Evolutionary conservation across 306 rosid species (phyloP).

Genomic region (Canavalia ensiformis): DNA sequence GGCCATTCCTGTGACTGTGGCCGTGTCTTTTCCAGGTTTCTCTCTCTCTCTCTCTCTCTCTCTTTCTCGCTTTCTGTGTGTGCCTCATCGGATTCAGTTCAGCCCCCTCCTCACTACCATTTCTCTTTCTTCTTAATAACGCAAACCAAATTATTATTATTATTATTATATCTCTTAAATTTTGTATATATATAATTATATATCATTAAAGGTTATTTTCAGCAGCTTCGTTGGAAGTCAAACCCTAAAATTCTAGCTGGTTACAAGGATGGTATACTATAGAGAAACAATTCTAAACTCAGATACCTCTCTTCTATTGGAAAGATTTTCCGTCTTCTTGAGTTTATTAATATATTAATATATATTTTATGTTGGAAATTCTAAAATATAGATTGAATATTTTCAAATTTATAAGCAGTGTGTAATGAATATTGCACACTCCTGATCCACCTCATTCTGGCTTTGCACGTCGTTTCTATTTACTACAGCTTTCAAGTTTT

Average conservation of each 20-base stretch:
- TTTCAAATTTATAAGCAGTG: constrained; percentile 33
- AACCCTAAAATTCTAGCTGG: constrained; percentile 53
- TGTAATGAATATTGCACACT: constrained; percentile 22
- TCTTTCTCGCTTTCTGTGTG: constrained; percentile 17
- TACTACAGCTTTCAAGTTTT: constrained; percentile 21
- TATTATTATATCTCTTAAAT: constrained; percentile 28
- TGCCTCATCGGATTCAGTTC: constrained; percentile 43
- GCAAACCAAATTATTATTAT: constrained; percentile 24
- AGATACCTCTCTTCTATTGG: constrained; percentile 9
- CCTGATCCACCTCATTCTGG: constrained; percentile 25
- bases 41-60: constrained; percentile 19
- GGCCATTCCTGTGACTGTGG: constrained; percentile 99
- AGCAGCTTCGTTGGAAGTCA: constrained; percentile 43
- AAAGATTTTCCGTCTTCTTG: constrained; percentile 39
- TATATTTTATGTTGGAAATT: neutral
- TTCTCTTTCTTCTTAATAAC: constrained; percentile 41
- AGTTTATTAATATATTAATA: neutral
- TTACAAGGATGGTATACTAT: constrained; percentile 35
- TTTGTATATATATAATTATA: neutral
- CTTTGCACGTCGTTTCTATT: constrained; percentile 33
- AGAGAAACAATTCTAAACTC: constrained; percentile 33
- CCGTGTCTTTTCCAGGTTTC: constrained; percentile 96
- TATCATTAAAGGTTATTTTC: constrained; percentile 34
- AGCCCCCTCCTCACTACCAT: constrained; percentile 23
- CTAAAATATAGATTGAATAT: neutral